Evolutionary conservation across 73 alveolate species (phyloP).

Genomic region (Effrenium voratum): DNA sequence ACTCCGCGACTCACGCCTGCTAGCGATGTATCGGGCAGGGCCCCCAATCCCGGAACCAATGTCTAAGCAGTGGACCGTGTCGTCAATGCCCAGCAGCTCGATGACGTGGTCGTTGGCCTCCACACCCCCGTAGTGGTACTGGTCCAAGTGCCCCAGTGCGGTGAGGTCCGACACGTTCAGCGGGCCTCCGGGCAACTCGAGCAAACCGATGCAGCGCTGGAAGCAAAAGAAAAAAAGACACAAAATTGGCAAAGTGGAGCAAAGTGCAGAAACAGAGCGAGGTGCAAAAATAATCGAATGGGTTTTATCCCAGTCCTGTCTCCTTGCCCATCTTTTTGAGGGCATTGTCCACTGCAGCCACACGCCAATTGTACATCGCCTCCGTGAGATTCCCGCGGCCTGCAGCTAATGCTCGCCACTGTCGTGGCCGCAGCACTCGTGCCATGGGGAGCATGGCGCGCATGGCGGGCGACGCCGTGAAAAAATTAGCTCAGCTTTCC

Average conservation of each 20-base stretch:
- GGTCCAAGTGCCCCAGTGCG: constrained; percentile 81
- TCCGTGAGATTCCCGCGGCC: constrained; percentile 48
- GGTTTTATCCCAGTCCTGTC: constrained; percentile 32
- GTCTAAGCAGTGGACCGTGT: constrained; percentile 84
- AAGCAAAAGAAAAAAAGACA: too few species aligned
- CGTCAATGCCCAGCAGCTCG: constrained; percentile 75
- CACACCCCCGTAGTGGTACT: constrained; percentile 82
- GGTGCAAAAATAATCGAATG: too few species aligned
- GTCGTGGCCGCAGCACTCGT: not conserved
- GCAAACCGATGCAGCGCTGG: too few species aligned
- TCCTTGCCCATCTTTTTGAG: constrained; percentile 86
- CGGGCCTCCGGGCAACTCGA: constrained; percentile 5
- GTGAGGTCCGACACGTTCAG: constrained; percentile 68
- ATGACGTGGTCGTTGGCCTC: constrained; percentile 92
- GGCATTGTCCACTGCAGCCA: constrained; percentile 88
- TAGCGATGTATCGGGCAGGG: constrained; percentile 85
- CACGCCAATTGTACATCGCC: constrained; percentile 94
- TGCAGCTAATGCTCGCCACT: not conserved
- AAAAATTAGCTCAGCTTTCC: too few species aligned
- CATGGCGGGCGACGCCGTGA: too few species aligned
- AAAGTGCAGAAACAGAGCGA: too few species aligned
- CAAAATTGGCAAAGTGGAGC: not conserved
- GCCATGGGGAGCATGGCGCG: too few species aligned
- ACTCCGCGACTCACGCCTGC: too few species aligned
- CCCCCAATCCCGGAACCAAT: constrained; percentile 94